phyloP scores from a whole-genome alignment of 192 early-diverging fungal genomes.

The Tieghemiomyces parasiticus region DNA sequence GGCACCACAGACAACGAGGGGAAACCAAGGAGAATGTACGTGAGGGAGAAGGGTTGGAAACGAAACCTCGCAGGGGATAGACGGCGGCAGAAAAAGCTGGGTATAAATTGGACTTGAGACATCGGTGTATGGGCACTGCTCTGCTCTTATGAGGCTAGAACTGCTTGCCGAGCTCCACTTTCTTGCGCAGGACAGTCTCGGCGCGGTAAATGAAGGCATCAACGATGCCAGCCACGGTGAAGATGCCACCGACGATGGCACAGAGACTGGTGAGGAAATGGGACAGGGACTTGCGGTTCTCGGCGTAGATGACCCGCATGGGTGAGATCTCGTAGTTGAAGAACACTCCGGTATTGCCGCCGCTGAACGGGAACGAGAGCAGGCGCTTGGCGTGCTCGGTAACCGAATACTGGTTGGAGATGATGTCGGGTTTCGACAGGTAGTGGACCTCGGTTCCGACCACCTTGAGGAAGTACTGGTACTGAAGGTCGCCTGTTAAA shows the following conservation, averaged over 20 bases:
- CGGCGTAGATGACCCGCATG: slow-evolving; percentile 79
- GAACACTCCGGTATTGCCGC: slow-evolving; percentile 33
- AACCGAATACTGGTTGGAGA: slow-evolving; percentile 89
- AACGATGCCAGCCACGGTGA: slow-evolving; percentile 85
- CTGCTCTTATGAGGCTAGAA: too few species aligned
- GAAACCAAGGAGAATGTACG: too few species aligned
- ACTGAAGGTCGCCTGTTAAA: slow-evolving; percentile 49
- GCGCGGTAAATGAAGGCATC: slow-evolving; percentile 82
- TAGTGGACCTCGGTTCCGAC: slow-evolving; percentile 72
- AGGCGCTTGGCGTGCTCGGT: slow-evolving; percentile 52
- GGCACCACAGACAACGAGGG: too few species aligned
- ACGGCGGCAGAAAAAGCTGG: too few species aligned
- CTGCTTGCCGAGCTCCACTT: slow-evolving; percentile 68
- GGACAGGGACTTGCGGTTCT: slow-evolving; percentile 67
- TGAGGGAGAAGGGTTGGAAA: too few species aligned
- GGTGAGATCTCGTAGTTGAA: slow-evolving; percentile 94
- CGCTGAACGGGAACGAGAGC: background rate
- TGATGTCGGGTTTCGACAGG: slow-evolving; percentile 45
- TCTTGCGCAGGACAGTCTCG: slow-evolving; percentile 56
- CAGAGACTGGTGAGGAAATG: slow-evolving; percentile 81
- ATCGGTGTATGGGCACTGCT: too few species aligned
- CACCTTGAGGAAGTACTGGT: slow-evolving; percentile 90
- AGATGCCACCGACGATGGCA: slow-evolving; percentile 87
- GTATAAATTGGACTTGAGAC: too few species aligned
- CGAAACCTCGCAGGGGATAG: too few species aligned